Conservation (phyloP, 2,329 filamentous ascomycete genomes). For the Didymella pinodella region DNA sequence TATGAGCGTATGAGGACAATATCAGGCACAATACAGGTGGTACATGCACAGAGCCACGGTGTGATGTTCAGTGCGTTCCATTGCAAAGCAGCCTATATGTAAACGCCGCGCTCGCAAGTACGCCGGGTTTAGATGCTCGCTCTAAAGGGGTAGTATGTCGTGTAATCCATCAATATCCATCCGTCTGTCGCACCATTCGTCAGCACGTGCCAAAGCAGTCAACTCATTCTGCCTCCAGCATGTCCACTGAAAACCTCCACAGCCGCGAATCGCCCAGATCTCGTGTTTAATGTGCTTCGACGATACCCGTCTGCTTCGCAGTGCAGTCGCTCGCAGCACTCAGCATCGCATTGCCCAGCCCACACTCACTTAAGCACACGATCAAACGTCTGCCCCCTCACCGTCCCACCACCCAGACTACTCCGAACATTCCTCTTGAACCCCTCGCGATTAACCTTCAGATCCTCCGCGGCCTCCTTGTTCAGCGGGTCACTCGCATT, state of each 20-base stretch:
- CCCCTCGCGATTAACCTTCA: constrained; percentile 81
- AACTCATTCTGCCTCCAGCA: background rate
- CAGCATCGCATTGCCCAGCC: background rate
- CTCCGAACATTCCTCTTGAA: constrained; percentile 91
- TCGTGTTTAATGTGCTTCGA: background rate
- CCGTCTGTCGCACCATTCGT: background rate
- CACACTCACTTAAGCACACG: constrained; percentile 71
- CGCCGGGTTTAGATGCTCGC: constrained; percentile 40
- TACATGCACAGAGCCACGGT: no score
- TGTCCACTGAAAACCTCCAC: background rate
- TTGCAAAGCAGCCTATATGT: constrained; percentile 31
- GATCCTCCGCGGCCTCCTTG: constrained; percentile 94
- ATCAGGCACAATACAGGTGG: background rate
- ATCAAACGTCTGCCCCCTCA: constrained; percentile 79
- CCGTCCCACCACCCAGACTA: constrained; percentile 80
- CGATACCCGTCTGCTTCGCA: background rate
- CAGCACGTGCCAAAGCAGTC: background rate
- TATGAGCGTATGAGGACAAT: background rate
- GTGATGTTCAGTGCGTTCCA: background rate
- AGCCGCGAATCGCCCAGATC: background rate
- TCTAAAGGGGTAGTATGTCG: constrained; percentile 13
- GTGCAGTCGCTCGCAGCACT: background rate
- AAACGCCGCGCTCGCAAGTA: constrained; percentile 41
- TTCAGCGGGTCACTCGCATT: constrained; percentile 98
- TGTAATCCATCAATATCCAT: constrained; percentile 5